phyloP scores from a whole-genome alignment of 2,329 filamentous ascomycete genomes.

The Thyridium curvatum region DNA sequence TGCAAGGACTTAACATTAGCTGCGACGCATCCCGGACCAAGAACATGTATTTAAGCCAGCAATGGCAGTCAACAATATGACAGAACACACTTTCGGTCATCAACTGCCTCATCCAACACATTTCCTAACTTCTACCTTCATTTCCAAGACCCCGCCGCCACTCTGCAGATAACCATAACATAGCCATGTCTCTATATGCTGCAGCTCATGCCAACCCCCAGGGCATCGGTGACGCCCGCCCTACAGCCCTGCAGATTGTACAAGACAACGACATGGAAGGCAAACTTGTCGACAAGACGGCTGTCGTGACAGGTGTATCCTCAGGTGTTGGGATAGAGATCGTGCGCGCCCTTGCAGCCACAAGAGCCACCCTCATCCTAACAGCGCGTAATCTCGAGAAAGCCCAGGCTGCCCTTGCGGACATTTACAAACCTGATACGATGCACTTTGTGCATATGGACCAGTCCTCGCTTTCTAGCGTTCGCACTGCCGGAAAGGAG shows the following conservation, averaged over 20 bases:
- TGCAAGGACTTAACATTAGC: too few species aligned
- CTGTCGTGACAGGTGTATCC: constrained; percentile 32
- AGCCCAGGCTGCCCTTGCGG: constrained; percentile 19
- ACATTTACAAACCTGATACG: constrained; percentile 16
- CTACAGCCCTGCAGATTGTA: constrained; percentile 28
- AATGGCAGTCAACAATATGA: too few species aligned
- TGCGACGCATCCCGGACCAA: too few species aligned
- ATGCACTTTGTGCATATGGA: constrained; percentile 29
- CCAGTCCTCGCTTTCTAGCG: constrained; percentile 20
- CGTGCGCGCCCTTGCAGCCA: constrained; percentile 30
- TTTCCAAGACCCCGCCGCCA: too few species aligned
- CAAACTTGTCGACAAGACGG: constrained; percentile 25
- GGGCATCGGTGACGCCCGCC: constrained; percentile 27
- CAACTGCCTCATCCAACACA: too few species aligned
- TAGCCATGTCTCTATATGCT: too few species aligned
- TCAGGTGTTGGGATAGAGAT: constrained; percentile 35
- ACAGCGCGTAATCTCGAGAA: constrained; percentile 33
- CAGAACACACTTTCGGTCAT: too few species aligned
- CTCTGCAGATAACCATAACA: too few species aligned
- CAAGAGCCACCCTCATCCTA: constrained; percentile 36
- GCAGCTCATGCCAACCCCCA: constrained; percentile 2
- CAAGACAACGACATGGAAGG: constrained; percentile 23
- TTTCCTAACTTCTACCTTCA: too few species aligned
- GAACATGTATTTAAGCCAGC: too few species aligned
- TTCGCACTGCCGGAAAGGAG: constrained; percentile 18